Percentiles rank a stretch among this genome's conserved stretches.
Conservation (phyloP, 805 yeast genomes). For the Pichia scutulata region DNA sequence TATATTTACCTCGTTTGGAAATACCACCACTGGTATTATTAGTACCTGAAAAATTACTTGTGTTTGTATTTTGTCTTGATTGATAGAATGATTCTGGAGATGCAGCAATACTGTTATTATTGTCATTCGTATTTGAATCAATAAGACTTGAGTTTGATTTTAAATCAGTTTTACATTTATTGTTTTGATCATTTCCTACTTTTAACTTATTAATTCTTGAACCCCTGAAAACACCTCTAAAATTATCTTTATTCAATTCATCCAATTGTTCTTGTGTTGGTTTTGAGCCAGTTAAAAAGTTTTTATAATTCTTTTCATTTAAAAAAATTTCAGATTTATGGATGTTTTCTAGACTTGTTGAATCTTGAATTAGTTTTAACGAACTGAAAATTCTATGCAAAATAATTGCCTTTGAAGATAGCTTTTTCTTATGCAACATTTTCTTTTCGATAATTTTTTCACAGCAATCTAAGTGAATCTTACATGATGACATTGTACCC, state of each 20-base stretch:
- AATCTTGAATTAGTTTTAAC: conserved; percentile 67
- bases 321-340: conserved; percentile 28
- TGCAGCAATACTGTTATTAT: conserved; percentile 2
- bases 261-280: conserved; percentile 22
- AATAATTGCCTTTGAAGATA: conserved; percentile 69
- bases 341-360: conserved; percentile 45
- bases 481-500: conserved; percentile 87
- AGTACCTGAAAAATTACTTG: not conserved
- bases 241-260: conserved; percentile 16
- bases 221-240: conserved; percentile 22
- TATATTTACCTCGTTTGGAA: conserved; percentile 29
- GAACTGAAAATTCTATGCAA: conserved; percentile 75
- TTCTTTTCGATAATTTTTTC: conserved; percentile 66
- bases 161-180: not conserved
- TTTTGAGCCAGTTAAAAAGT: conserved; percentile 27
- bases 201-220: conserved; percentile 2
- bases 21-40: not conserved
- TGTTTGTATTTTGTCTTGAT: conserved; percentile 2
- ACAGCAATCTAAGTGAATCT: conserved; percentile 66
- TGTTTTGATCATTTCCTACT: not conserved
- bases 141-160: conserved; percentile 4
- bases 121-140: not conserved
- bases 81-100: conserved; percentile 1
- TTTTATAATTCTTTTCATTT: conserved; percentile 28
- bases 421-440: conserved; percentile 53